These are phyloP conservation scores for Kwoniella newhampshirensis DNA, from an alignment of 768 basidiomycete genomes.

Conservation along the genomic window DNA sequence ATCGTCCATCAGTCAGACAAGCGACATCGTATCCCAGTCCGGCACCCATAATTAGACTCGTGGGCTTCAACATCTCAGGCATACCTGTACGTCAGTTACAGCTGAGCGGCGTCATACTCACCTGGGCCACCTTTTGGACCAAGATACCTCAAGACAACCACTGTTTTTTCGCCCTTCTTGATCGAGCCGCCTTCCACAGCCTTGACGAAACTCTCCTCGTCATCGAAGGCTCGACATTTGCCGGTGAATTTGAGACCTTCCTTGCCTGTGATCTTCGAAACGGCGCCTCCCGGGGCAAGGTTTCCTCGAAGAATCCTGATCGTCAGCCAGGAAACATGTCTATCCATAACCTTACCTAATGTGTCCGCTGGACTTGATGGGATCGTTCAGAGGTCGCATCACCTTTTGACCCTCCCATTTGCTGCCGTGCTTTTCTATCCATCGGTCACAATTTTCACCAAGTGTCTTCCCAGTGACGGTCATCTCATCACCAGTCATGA, in stretches of 20 bases:
- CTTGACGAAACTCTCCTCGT: constrained; percentile 78
- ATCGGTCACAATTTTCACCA: constrained; percentile 82
- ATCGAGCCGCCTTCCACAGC: constrained; percentile 86
- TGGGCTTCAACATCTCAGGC: constrained; percentile 99
- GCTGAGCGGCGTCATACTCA: constrained; percentile 53
- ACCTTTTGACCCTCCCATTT: constrained; percentile 75
- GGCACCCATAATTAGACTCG: constrained; percentile 97
- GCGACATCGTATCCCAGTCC: constrained; percentile 94
- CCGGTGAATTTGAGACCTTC: constrained; percentile 84
- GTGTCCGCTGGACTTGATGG: constrained; percentile 85
- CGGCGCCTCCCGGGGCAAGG: constrained; percentile 78
- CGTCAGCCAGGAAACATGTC: not conserved
- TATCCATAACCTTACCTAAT: constrained; percentile 58
- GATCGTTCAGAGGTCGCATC: constrained; percentile 67
- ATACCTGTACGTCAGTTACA: constrained; percentile 61
- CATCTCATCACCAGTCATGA: constrained; percentile 85
- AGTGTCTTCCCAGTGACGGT: constrained; percentile 91
- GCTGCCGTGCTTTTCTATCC: constrained; percentile 57
- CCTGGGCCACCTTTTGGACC: constrained; percentile 96
- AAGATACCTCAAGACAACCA: constrained; percentile 89
- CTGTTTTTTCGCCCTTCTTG: constrained; percentile 94
- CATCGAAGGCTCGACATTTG: constrained; percentile 88
- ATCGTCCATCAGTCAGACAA: constrained; percentile 94
- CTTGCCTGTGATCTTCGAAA: constrained; percentile 91
- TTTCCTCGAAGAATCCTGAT: constrained; percentile 71